Conservation (phyloP, 1,139 yeast genomes). For the Taphrina flavorubra region DNA sequence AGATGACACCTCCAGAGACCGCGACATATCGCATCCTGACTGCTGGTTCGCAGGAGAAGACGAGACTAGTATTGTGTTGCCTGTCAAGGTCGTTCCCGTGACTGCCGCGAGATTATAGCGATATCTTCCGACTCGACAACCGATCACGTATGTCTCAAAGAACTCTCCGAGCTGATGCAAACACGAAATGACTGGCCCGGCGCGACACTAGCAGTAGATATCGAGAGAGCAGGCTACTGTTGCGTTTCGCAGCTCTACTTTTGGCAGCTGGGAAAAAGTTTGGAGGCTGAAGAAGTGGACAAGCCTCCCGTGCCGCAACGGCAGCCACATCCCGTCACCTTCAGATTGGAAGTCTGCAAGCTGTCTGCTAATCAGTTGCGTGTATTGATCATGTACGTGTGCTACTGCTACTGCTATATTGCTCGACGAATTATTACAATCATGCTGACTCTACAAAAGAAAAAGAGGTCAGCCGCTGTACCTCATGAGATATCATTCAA, state of each 20-base stretch:
- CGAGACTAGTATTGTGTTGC: background rate
- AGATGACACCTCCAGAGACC: conserved; percentile 80
- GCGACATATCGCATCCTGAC: conserved; percentile 91
- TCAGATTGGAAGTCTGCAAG: too few relatives aligned
- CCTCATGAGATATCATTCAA: background rate
- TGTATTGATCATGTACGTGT: background rate
- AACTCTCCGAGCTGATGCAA: too few relatives aligned
- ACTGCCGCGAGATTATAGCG: too few relatives aligned
- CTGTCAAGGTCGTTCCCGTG: too few relatives aligned
- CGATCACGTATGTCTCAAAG: too few relatives aligned
- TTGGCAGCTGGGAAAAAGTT: conserved; percentile 4
- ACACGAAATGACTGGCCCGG: too few relatives aligned
- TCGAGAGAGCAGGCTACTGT: too few relatives aligned
- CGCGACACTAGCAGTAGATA: too few relatives aligned
- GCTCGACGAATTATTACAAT: background rate
- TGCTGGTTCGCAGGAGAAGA: background rate
- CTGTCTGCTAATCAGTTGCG: background rate
- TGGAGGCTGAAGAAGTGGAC: conserved; percentile 20
- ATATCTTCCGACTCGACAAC: too few relatives aligned
- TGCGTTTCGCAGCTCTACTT: too few relatives aligned
- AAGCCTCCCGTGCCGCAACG: background rate
- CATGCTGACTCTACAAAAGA: background rate
- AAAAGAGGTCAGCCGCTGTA: too few relatives aligned
- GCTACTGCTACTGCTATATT: background rate
- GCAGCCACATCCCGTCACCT: background rate